phyloP scores from a whole-genome alignment of 306 rosid species.

The Cicer bijugum region DNA sequence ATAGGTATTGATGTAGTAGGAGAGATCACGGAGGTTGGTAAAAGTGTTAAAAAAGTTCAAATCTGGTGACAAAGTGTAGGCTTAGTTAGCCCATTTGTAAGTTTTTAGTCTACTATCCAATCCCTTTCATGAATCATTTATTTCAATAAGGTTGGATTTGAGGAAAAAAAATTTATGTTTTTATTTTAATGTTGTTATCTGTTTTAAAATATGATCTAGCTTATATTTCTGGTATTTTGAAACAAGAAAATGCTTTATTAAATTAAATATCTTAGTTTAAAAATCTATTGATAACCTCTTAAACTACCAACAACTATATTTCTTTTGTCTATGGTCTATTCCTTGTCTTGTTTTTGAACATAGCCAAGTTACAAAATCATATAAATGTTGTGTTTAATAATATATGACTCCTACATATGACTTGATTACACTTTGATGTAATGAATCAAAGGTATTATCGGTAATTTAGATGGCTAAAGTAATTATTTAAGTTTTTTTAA shows the following conservation, averaged over 20 bases:
- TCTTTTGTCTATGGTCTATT: not conserved
- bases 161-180: not conserved
- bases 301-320: not conserved
- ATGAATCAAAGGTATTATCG: not conserved
- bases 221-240: not conserved
- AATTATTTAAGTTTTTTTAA: not conserved
- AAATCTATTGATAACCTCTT: not conserved
- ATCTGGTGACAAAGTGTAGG: conserved; percentile 69
- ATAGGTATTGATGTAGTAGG: too few relatives aligned
- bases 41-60: too few relatives aligned
- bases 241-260: not conserved
- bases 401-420: not conserved
- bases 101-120: conserved; percentile 13
- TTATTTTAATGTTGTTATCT: not conserved
- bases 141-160: not conserved
- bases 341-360: not conserved
- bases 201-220: not conserved
- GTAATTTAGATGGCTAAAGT: not conserved
- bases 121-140: conserved; percentile 2
- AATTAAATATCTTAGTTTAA: not conserved
- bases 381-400: not conserved
- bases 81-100: conserved; percentile 45
- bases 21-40: too few relatives aligned
- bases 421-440: conserved; percentile 1
- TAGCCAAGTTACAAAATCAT: not conserved